Base-by-base conservation (phyloP, 306 rosid species). In the Ormosia semicastrata region DNA sequence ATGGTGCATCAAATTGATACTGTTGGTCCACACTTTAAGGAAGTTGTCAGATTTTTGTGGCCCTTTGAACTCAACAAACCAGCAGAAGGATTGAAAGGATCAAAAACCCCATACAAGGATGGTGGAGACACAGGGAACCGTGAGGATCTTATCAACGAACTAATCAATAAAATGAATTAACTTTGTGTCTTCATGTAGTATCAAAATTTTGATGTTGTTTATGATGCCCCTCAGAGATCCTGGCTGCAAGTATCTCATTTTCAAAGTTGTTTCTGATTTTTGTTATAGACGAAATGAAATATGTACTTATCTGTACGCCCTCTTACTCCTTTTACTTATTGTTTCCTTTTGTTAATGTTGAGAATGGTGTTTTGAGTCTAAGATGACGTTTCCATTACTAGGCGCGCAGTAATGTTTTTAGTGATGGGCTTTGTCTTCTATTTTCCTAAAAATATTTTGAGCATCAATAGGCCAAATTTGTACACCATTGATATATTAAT, bases 91-190 rank as follows among this genome's bases (percentile, higher is more conserved):
- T 86, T 95, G 79, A 86, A 60, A 58, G 97, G 97, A 57, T 88
- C 84, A 13, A 95, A 95, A 81, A 65, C 82, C 10, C 67, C 33
- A 6, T 90, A 13, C 89, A 89, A 87, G 87, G 83, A 88, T 1
- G 99, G 99, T 6, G 99, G 99, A 39, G 98, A 95, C 33, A 24
- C 95, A 1, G 98, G 99, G 46, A 86, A 89, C 80, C 97, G 98
- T 0, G 92, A 85, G 65, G 95, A 91, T 79, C 86, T 78, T 73
- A 90, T 95, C 89, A 95, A 91, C 12, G 95, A 91, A 39, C 90
- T 93, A 5, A 73, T 95, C 52, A 60, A 82, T 75, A 87, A 90
- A 89, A 93, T 95, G 98, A 95, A 95, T 82, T 95, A 87, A 79
- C 30, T 46, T 46, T 53, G 13, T 72, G 47, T n/a, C 1, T 39